A percentile compares a stretch with the other conserved stretches of the same genome.
Conservation (phyloP, 768 basidiomycete species). For the Ephemerocybe angulata region DNA sequence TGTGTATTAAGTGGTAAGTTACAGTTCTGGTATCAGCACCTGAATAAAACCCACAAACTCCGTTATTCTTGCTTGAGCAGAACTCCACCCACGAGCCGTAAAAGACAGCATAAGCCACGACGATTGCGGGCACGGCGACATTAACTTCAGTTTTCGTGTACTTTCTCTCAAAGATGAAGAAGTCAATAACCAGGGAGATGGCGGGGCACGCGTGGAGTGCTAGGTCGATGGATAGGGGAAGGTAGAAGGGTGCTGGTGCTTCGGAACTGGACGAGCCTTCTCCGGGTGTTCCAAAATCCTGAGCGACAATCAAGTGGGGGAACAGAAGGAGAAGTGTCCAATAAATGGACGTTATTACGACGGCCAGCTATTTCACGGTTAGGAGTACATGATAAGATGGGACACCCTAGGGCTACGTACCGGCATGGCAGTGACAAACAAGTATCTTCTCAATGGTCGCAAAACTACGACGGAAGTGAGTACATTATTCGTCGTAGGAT, state of each 20-base stretch:
- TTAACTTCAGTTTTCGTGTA: constrained; percentile 35
- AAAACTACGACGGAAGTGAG: constrained; percentile 29
- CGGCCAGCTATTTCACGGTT: constrained; percentile 25
- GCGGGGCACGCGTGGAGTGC: constrained; percentile 65
- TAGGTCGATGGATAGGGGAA: constrained; percentile 57
- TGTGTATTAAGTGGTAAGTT: too few relatives aligned
- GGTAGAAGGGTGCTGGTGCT: constrained; percentile 24
- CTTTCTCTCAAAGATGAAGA: constrained; percentile 59
- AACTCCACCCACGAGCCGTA: constrained; percentile 69
- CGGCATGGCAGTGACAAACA: constrained; percentile 65
- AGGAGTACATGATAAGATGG: background rate
- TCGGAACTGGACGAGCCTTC: constrained; percentile 27
- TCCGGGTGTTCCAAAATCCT: constrained; percentile 18
- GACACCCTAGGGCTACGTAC: constrained; percentile 31
- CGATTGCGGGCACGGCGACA: constrained; percentile 27
- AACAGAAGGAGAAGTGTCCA: constrained; percentile 58
- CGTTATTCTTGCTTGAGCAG: constrained; percentile 54
- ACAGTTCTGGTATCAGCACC: background rate
- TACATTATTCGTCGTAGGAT: background rate
- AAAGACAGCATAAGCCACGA: constrained; percentile 32
- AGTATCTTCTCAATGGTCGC: constrained; percentile 45
- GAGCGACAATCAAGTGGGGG: constrained; percentile 53
- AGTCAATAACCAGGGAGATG: constrained; percentile 57
- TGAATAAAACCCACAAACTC: constrained; percentile 47
- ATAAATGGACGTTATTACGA: constrained; percentile 52